These are phyloP conservation scores for Phaffomyces opuntiae DNA, from an alignment of 805 yeast species.

Conservation along the genomic window DNA sequence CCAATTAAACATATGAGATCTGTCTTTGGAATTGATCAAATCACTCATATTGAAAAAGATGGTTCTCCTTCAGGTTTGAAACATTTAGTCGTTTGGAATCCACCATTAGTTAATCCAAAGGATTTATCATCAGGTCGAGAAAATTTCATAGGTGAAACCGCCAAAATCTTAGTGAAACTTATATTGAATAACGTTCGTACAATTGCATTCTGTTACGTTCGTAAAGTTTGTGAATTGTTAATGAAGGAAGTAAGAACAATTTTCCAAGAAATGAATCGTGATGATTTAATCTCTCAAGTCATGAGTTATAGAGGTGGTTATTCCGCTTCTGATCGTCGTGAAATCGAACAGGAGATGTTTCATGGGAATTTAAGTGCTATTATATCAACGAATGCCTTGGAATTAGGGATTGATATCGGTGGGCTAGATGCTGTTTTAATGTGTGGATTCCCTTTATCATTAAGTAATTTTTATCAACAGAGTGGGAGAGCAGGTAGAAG, in stretches of 20 bases:
- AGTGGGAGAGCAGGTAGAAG: conserved; percentile 97
- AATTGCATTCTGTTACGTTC: conserved; percentile 83
- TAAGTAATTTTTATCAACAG: conserved; percentile 88
- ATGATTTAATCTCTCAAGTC: conserved; percentile 50
- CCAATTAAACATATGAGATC: conserved; percentile 68
- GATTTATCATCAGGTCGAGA: conserved; percentile 58
- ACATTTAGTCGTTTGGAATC: conserved; percentile 75
- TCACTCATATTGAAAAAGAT: conserved; percentile 60
- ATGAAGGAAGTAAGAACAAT: conserved; percentile 75
- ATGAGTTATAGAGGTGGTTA: conserved; percentile 97
- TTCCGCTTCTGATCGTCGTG: conserved; percentile 75
- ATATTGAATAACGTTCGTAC: conserved; percentile 62
- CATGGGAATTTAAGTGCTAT: conserved; percentile 79
- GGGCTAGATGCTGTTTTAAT: conserved; percentile 84
- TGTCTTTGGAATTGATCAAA: conserved; percentile 61
- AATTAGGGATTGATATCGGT: conserved; percentile 93
- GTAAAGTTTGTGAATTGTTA: conserved; percentile 78
- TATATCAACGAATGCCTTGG: conserved; percentile 91
- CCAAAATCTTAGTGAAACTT: conserved; percentile 61
- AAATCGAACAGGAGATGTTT: conserved; percentile 87
- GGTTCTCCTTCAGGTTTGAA: conserved; percentile 87
- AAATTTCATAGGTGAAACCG: conserved; percentile 68
- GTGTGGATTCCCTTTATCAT: conserved; percentile 88
- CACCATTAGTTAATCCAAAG: conserved; percentile 57
- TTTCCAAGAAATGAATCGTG: conserved; percentile 36